These are phyloP conservation scores for Spathaspora gorwiae DNA, from an alignment of 805 yeast species.

Conservation along the genomic window DNA sequence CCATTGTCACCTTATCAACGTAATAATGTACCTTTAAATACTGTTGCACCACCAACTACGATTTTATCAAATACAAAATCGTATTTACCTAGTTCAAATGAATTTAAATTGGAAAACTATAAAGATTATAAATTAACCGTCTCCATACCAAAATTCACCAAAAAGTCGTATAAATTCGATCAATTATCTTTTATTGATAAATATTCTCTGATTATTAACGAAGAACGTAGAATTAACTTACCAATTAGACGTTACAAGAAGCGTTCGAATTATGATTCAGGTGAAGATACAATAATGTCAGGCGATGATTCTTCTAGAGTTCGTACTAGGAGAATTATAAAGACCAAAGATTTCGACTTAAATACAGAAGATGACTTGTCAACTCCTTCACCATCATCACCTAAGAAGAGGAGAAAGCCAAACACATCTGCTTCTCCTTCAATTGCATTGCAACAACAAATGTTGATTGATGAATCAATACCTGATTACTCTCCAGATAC, in stretches of 20 bases:
- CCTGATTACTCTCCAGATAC: conserved; percentile 82
- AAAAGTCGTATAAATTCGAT: conserved; percentile 39
- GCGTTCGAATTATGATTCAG: conserved; percentile 23
- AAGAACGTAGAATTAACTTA: conserved; percentile 5
- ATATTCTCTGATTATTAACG: conserved; percentile 34
- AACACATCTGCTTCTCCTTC: conserved; percentile 32
- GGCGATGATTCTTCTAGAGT: conserved; percentile 37
- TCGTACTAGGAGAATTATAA: conserved; percentile 55
- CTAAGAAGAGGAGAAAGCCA: conserved; percentile 41
- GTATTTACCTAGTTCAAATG: conserved; percentile 17
- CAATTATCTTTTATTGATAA: conserved; percentile 52
- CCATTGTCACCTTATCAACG: conserved; percentile 42
- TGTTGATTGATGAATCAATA: conserved; percentile 61
- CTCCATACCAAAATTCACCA: conserved; percentile 36
- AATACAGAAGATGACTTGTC: conserved; percentile 9
- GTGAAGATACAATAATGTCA: not conserved
- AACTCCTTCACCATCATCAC: conserved; percentile 11
- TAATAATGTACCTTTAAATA: conserved; percentile 2
- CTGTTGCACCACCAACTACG: conserved; percentile 1
- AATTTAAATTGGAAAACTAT: conserved; percentile 48
- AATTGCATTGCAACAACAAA: conserved; percentile 37
- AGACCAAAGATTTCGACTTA: conserved; percentile 25
- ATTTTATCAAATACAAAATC: conserved; percentile 8
- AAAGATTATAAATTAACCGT: conserved; percentile 45
- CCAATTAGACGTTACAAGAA: conserved; percentile 14